Evolutionary conservation across 495 filamentous ascomycete species (phyloP).

Genomic region (Cercophora scortea): DNA sequence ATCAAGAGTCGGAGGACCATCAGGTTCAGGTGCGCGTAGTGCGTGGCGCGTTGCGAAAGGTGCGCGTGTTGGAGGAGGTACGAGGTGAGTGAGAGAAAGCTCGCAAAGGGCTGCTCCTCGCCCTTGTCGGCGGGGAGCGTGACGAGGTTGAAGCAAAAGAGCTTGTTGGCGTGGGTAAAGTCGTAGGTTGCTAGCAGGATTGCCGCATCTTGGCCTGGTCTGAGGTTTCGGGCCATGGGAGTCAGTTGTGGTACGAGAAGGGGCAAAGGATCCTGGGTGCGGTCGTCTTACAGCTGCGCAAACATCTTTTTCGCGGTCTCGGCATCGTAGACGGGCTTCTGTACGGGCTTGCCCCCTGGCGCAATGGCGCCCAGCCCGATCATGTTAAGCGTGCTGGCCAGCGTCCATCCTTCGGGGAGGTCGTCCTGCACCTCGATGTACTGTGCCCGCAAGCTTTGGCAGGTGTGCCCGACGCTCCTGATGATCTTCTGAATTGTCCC

Average conservation of each 20-base stretch:
- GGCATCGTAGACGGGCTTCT: slow-evolving; percentile 46
- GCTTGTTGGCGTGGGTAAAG: slow-evolving; percentile 88
- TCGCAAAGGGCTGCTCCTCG: slow-evolving; percentile 67
- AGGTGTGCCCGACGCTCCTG: slow-evolving; percentile 62
- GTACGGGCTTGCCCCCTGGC: slow-evolving; percentile 55
- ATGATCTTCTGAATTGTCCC: slow-evolving; percentile 75
- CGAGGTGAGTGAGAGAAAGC: slow-evolving; percentile 81
- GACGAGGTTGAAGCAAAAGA: slow-evolving; percentile 83
- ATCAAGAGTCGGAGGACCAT: slow-evolving; percentile 79
- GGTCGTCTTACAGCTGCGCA: slow-evolving; percentile 39
- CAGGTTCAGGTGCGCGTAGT: slow-evolving; percentile 77
- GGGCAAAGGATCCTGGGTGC: not conserved
- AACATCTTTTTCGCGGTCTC: slow-evolving; percentile 79
- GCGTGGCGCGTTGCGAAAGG: slow-evolving; percentile 63
- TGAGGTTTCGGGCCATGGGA: slow-evolving; percentile 20
- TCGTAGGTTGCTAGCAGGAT: slow-evolving; percentile 83
- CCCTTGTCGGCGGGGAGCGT: slow-evolving; percentile 55
- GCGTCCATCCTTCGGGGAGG: slow-evolving; percentile 80
- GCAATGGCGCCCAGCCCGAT: slow-evolving; percentile 76
- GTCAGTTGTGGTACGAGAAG: no score
- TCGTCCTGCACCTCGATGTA: slow-evolving; percentile 93
- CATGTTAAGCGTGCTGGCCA: slow-evolving; percentile 71
- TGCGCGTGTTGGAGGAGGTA: slow-evolving; percentile 93
- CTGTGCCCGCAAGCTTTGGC: slow-evolving; percentile 54
- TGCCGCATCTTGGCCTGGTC: slow-evolving; percentile 70